Evolutionary conservation across 441 rosid genomes (phyloP), one percentile per base, ranked within the genome.

Genomic region (Pelargonium cotyledonis): DNA sequence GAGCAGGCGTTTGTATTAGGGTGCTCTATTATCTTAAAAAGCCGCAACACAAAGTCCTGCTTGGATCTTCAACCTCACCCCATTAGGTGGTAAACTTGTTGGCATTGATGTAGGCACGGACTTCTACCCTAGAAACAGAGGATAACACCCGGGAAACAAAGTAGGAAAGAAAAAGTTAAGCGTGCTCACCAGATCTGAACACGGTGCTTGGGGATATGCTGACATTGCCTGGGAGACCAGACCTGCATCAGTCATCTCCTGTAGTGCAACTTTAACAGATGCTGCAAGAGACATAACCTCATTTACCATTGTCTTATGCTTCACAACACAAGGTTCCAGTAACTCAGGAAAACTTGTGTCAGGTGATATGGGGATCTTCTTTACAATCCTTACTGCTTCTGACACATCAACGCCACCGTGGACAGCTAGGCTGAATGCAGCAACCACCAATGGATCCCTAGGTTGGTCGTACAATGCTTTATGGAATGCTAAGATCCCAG

Each of bases 171-270:
- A 58, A 40, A 8, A 64, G 67, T 35, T 46, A 65, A 55, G n/a
- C 51, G 26, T 57, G 63, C 87, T 81, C 68, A 87, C 97, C 86
- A 91, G 70, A 82, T 95, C 84, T 1, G 96, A 87, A 72, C 23
- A 68, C 2, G 97, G 97, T 61, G 99, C 96, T 81, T 81, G 86
- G 71, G 96, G 89, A 77, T 87, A 87, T 57, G 81, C 88, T 29
- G 85, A 65, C 96, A 95, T 88, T 70, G 96, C 99, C 69, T 79
- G 85, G 15, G 99, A 87, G n/a, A 91, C 87, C 43, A 53, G 68
- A 75, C 82, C 70, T 74, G 74, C 86, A 80, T 89, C 83, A 0
- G 96, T 85, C 91, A 95, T 86, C 70, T 76, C 69, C 49, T 47
- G 65, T 43, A 89, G 68, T 7, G 82, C 78, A 10, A 58, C 74